Evolutionary conservation across 306 rosid genomes (phyloP), one percentile per base, ranked within the genome.

Genomic region (Prunus mongolica): DNA sequence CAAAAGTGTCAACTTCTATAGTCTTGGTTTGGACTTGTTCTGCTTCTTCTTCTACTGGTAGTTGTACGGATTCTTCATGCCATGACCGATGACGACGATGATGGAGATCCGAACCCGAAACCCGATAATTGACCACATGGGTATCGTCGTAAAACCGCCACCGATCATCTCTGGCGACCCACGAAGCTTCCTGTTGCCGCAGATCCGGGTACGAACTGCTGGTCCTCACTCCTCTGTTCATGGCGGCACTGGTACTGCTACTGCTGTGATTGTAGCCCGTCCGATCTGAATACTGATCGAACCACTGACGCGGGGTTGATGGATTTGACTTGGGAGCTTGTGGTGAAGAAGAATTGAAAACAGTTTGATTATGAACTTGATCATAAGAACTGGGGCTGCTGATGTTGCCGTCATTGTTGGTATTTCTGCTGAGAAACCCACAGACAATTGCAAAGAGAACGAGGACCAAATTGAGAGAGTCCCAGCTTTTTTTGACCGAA

Each of bases 161-260:
- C 58, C 83, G 76, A 49, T 90, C 93, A 27, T 95, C 89, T 18
- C 76, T 80, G 46, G 58, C 6, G 14, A 32, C 30, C 89, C 87
- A 82, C 1, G 83, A 58, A 69, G 89, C 81, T 20, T 90, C 96
- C 78, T 82, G 96, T 80, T 84, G 96, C 15, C 96, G 86, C 51
- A 95, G 93, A 92, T 95, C 96, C 0, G 98, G 98, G 82, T 95
- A 85, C 18, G 98, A 95, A 56, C 87, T 90, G 80, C 93, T 78
- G 73, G 90, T 92, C 72, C 90, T 92, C 83, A 92, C 30, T 70
- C 92, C 67, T 57, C 76, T 72, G 55, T 72, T 41, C 3, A 32
- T 83, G 50, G 69, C 44, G 10, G 44, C 44, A 38, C 9, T 72
- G 20, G 13, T 71, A 20, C 32, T 14, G 11, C 28, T 9, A 2